Evolutionary conservation across 2,329 filamentous ascomycete genomes (phyloP), one percentile per base, ranked within the genome.

Genomic region (Sporothrix mexicana): DNA sequence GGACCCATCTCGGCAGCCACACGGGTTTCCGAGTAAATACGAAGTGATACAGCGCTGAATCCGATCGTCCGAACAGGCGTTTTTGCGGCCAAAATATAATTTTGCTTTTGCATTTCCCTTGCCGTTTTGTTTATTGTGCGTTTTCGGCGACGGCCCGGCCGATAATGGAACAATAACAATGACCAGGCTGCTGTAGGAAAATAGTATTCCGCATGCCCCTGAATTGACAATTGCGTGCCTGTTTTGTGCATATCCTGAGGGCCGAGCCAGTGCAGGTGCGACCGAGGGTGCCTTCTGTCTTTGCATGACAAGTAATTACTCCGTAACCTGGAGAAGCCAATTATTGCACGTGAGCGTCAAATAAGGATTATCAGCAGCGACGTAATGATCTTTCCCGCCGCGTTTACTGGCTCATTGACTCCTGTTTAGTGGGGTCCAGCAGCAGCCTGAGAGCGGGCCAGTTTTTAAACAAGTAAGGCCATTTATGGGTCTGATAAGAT

Each of bases 11-110:
- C 75, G 75, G 75, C 70, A 74, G 74, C 74, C 71, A 69, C 15
- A 41, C 68, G 49, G 72, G 49, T 68, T 74, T 76, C 74, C 74
- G 75, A 76, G 75, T 76, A 76, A 73, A 59, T 76, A 76, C 75
- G 75, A 76, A 67, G n/a, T 51, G 30, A 12, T 62, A 51, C 74
- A 67, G 68, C 69, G 17, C 23, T n/a, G 72, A 73, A 71, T 69
- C 75, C 75, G 75, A 75, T 74, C 74, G 74, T 43, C 74, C 75
- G 75, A 75, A 70, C 66, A 23, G n/a, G 51, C 25, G 49, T 6
- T 8, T 6, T 8, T 13, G 25, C 15, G 70, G 20, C 41, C 9
- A 47, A 47, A 47, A 20, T 9, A 10, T 30, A 15, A 8, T 36
- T 43, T 15, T 45, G n/a, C 6, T 9, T 9, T 25, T 36, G 9